Conservation (phyloP, 83 land plant genomes). For the Isoetes engelmannii region DNA sequence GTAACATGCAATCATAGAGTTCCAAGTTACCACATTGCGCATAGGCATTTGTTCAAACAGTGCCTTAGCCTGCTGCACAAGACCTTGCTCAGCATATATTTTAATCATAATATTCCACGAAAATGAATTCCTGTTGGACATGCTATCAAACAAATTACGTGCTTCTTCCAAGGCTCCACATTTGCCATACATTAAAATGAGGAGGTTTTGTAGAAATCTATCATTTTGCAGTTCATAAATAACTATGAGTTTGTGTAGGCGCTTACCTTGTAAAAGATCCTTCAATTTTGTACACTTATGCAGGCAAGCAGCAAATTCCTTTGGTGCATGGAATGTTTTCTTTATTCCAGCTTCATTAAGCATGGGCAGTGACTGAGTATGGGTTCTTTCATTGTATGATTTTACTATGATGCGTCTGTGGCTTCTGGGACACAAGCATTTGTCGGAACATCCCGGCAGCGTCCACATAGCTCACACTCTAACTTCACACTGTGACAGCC, state of each 20-base stretch:
- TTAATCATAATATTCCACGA: neutral
- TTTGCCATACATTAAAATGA: conserved; percentile 20
- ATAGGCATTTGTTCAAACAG: neutral
- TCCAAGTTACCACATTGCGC: neutral
- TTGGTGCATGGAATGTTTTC: no score
- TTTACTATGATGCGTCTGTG: no score
- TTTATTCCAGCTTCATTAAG: no score
- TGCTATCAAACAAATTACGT: neutral
- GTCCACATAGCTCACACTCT: no score
- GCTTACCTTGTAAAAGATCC: neutral
- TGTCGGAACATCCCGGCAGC: no score
- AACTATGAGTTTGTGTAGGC: neutral
- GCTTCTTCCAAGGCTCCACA: conserved; percentile 8
- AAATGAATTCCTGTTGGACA: neutral
- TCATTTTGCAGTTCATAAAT: neutral
- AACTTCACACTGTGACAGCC: no score
- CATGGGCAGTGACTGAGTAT: no score
- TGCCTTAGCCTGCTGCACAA: neutral
- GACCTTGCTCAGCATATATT: neutral
- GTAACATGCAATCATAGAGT: neutral
- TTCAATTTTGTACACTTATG: neutral
- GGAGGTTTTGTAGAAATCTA: neutral
- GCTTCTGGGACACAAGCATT: no score
- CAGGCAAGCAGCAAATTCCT: no score
- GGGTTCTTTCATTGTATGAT: no score